Evolutionary conservation across 2,329 filamentous ascomycete species (phyloP), one percentile per base, ranked within the genome.

Genomic region (Lasiodiplodia hormozganensis): DNA sequence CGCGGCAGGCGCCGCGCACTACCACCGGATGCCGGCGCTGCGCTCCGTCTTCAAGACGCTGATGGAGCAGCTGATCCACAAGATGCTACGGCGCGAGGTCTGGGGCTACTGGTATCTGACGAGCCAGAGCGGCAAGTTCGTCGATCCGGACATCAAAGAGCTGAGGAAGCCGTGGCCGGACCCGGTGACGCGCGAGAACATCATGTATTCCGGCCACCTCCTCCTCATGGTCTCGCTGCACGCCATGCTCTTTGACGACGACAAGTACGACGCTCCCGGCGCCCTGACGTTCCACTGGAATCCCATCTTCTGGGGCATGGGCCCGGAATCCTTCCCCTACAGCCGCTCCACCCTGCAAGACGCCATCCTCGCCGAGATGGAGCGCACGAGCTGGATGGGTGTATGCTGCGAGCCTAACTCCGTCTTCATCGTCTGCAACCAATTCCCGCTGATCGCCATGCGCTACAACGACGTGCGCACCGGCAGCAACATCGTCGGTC

Each of bases 31-130:
- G 14, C 79, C 80, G 0, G 76, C 75, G 18, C 62, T 82, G 36
- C 74, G 79, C 5, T 72, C 72, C 8, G 70, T 76, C 1, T 80
- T 79, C 73, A 79, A 80, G 68, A 68, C 70, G 0, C 72, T 83
- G 0, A 69, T 82, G 18, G 72, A 74, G 3, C 71, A 73, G 21
- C 68, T 80, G 5, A 83, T 83, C 57, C 72, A 75, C 28, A 83
- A 82, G 71, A 82, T 83, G 81, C 71, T 83, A n/a, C 73, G 74
- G 11, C 72, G 76, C 6, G 78, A 80, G 16, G 81, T 83, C 2
- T 83, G 81, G 80, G 76, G 75, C 1, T 82, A 83, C 69, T 83
- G 80, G 81, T 83, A 79, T 70, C 71, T 75, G n/a, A 79, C 79
- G 2, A 77, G 74, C 31, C 77, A 78, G 28, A 74, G 75, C 1